Evolutionary conservation across 164 flowering plant species (phyloP), one percentile per base, ranked within the genome.

Genomic region (Piper longum): DNA sequence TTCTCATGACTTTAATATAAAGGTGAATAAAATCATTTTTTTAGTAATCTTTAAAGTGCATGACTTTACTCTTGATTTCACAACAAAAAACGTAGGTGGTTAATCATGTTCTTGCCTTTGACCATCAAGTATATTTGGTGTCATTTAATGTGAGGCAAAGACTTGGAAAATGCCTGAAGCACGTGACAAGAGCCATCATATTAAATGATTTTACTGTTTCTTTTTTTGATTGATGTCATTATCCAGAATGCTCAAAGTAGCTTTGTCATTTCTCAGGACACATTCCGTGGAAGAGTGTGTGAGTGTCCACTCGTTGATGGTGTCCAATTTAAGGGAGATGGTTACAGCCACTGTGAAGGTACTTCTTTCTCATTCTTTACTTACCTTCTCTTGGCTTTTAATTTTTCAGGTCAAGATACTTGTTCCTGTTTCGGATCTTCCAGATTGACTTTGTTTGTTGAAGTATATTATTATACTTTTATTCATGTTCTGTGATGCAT

Each of bases 251-350:
- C 36, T 26, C 36, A 26, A 26, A 26, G 36, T 26, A 26, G 36
- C 36, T 26, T 26, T 26, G 36, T 2, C 36, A 48, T 48, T 9
- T 48, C 7, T 0, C 67, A 93, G 98, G 98, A 92, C 76, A 92
- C 98, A 45, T 92, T 89, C 66, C 84, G 98, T 5, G 98, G 98
- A 59, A 83, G 91, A 74, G 93, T 92, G 26, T 92, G 98, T 72
- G 88, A 88, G 67, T 93, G 98, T 74, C 98, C 97, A 62, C 62
- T 81, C 58, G 88, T 88, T 44, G 79, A 80, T 63, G 97, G 97
- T 12, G 88, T 93, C 41, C 81, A 83, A 75, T 88, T 93, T 79
- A 70, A 67, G 43, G 97, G 98, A 42, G 92, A 93, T 81, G 98
- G 98, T 62, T 93, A 89, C 67, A 81, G 79, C 36, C 89, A 83